These are phyloP conservation scores for Ulota crispa DNA, from an alignment of 225 moss, liverwort and hornwort species.

Conservation along the genomic window DNA sequence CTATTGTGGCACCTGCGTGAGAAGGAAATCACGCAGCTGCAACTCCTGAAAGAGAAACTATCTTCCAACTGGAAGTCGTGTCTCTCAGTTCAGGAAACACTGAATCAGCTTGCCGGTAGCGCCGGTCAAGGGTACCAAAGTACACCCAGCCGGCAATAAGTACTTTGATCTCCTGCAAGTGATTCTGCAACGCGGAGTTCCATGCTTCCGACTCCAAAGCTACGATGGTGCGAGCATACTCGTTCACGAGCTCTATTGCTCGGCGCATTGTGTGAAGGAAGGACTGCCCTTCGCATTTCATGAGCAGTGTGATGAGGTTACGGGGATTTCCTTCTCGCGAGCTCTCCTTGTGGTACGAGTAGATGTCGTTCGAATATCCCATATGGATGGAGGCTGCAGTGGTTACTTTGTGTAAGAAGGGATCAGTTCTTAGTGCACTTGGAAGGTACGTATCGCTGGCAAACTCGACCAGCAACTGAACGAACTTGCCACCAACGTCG, in stretches of 20 bases:
- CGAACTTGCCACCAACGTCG: background rate
- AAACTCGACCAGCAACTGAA: background rate
- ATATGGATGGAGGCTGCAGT: background rate
- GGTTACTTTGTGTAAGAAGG: background rate
- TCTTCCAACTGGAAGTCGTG: background rate
- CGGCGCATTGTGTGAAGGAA: background rate
- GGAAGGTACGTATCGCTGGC: background rate
- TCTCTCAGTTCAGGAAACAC: constrained; percentile 5
- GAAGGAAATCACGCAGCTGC: no score
- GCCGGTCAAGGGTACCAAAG: background rate
- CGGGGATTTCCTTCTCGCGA: background rate
- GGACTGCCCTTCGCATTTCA: background rate
- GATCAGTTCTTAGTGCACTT: background rate
- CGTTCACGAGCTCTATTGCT: background rate
- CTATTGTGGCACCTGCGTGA: no score
- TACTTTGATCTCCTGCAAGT: background rate
- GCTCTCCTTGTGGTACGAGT: constrained; percentile 18
- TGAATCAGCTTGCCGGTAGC: constrained; percentile 10
- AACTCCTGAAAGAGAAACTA: background rate
- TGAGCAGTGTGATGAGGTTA: background rate
- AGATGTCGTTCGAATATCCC: background rate
- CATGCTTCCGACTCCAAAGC: background rate
- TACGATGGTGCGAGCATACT: background rate
- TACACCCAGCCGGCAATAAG: background rate
- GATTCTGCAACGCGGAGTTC: background rate